Evolutionary conservation across 352 stramenopile genomes (phyloP).

Genomic region (Phytophthora citrophthora): DNA sequence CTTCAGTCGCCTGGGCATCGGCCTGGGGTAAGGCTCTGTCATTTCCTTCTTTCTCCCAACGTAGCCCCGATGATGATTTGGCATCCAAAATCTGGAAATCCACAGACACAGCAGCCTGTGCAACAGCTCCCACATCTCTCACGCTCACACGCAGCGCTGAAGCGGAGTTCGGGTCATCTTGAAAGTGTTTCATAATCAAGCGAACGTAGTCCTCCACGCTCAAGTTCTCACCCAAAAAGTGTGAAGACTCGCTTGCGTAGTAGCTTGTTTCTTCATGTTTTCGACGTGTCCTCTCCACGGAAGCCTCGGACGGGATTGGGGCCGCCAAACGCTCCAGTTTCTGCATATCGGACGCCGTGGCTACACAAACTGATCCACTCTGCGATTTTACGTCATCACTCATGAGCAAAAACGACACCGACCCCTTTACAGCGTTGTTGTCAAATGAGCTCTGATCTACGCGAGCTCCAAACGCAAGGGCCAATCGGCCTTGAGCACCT

Average conservation of each 20-base stretch:
- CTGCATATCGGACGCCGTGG: constrained; percentile 74
- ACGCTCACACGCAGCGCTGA: constrained; percentile 50
- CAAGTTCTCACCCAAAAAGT: constrained; percentile 41
- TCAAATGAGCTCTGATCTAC: constrained; percentile 59
- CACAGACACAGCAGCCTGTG: constrained; percentile 65
- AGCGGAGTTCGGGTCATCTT: constrained; percentile 52
- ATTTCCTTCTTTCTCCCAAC: constrained; percentile 62
- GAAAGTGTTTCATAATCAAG: constrained; percentile 65
- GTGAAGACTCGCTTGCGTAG: constrained; percentile 47
- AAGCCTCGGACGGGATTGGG: constrained; percentile 29
- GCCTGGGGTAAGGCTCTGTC: constrained; percentile 19
- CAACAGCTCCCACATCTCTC: constrained; percentile 52
- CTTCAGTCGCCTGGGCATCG: constrained; percentile 14
- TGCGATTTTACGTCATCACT: constrained; percentile 43
- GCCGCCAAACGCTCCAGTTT: constrained; percentile 47
- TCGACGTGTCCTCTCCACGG: constrained; percentile 43
- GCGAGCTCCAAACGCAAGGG: constrained; percentile 62
- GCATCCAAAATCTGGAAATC: constrained; percentile 82
- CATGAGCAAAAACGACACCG: constrained; percentile 72
- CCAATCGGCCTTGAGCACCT: constrained; percentile 53
- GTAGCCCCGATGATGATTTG: constrained; percentile 79
- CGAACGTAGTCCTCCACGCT: constrained; percentile 65
- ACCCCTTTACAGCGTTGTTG: constrained; percentile 63
- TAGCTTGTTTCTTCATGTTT: constrained; percentile 50
- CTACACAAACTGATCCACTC: constrained; percentile 58